Conservation (phyloP, 2,329 filamentous ascomycete genomes). For the Coniella vitis region DNA sequence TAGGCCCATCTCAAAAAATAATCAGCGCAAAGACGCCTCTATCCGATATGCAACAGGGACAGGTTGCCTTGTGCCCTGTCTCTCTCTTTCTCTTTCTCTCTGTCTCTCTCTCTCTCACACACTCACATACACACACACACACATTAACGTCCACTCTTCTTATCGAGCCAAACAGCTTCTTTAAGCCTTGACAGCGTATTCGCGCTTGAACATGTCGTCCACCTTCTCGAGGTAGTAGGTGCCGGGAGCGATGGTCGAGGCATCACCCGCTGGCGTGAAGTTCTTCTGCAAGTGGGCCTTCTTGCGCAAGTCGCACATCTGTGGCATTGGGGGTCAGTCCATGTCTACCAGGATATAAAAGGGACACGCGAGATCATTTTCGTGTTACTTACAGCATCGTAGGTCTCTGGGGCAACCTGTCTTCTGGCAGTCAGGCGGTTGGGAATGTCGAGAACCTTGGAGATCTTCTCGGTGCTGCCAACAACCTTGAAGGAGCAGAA, state of each 20-base stretch:
- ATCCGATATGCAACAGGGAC: constrained; percentile 23
- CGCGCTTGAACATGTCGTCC: constrained; percentile 80
- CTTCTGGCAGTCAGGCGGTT: constrained; percentile 59
- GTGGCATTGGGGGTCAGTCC: constrained; percentile 11
- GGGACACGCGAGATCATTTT: not conserved
- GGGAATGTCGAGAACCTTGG: constrained; percentile 63
- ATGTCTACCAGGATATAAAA: not conserved
- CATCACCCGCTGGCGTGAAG: constrained; percentile 63
- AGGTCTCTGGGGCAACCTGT: constrained; percentile 62
- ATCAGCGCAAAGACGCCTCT: constrained; percentile 23
- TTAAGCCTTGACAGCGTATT: constrained; percentile 70
- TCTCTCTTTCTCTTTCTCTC: constrained; percentile 37
- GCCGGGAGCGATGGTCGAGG: constrained; percentile 57
- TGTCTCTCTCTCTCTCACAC: constrained; percentile 35
- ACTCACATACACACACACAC: no score
- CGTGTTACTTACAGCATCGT: constrained; percentile 57
- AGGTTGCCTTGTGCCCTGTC: constrained; percentile 40
- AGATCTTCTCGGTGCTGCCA: constrained; percentile 62
- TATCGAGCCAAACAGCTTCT: constrained; percentile 3
- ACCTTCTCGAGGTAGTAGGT: constrained; percentile 76
- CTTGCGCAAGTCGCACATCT: constrained; percentile 77
- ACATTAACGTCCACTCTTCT: no score
- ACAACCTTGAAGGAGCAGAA: constrained; percentile 69
- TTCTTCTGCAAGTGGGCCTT: constrained; percentile 77
- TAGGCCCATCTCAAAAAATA: constrained; percentile 21